Evolutionary conservation across 139 green algal species (phyloP), one percentile per base, ranked within the genome.

Genomic region (Volvox reticuliferus): DNA sequence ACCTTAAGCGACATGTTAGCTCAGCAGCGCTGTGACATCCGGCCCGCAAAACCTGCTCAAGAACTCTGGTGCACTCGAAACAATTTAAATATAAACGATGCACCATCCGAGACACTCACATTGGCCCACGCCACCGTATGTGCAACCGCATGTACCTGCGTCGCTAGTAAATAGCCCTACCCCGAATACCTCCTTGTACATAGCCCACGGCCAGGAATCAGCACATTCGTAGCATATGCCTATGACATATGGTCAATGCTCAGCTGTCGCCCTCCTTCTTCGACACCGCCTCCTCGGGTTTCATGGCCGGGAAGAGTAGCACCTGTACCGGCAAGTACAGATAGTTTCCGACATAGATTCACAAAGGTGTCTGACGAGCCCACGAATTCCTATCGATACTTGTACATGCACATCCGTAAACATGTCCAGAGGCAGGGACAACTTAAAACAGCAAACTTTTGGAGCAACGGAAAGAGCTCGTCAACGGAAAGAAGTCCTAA

Each of bases 251-350:
- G 33, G 33, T 82, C 76, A 82, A 37, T 33, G 67, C 24, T 68
- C 36, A 88, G 67, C 36, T 88, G 65, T 88, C 82, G 1, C 55
- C 85, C 28, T 89, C 85, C 85, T 89, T 89, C 85, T 89, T 89
- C 36, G 68, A 22, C 14, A 22, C 84, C 28, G 16, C 21, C 63
- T 97, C 96, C 62, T 99, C 96, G 2, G 98, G 98, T 96, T 99
- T 99, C 98, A 99, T 99, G 13, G 98, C 98, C 20, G 98, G 98
- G 96, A 99, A 99, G 69, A 99, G 94, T 78, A 99, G 95, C 69
- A 99, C 98, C 96, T 99, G 95, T 12, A n/a, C 24, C 65, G 65
- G 65, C 65, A 73, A 28, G 5, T 28, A 73, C 65, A 73, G 9
- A 73, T 28, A 73, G 21, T 55, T 55, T 9, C 44, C 9, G 44